A percentile compares a stretch with the other conserved stretches of the same genome.
Conservation (phyloP, 2,329 filamentous ascomycete species). For the Scopulariopsis brevicaulis region DNA sequence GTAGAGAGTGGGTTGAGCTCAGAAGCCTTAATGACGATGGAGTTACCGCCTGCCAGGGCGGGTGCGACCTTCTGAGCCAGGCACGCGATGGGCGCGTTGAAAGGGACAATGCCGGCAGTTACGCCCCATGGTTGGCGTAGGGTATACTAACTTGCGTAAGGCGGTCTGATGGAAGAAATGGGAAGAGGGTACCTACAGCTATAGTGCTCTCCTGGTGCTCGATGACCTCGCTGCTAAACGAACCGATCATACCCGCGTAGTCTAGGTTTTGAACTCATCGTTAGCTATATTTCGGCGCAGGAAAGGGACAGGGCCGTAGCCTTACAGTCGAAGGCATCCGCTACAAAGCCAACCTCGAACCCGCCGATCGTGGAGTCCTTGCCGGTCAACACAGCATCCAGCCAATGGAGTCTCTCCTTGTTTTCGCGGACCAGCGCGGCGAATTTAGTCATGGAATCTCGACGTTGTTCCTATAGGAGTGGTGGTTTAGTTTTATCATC, state of each 20-base stretch:
- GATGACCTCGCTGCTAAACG: not conserved
- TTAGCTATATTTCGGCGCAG: not conserved
- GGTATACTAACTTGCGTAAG: not conserved
- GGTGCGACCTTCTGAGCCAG: slow-evolving; percentile 50
- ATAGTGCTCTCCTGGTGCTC: not conserved
- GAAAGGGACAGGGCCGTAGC: not conserved
- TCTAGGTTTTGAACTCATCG: not conserved
- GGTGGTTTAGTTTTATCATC: not conserved
- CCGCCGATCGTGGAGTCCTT: not conserved
- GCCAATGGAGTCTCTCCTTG: not conserved
- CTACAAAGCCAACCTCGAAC: not conserved
- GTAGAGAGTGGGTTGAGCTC: slow-evolving; percentile 52
- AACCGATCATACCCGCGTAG: not conserved
- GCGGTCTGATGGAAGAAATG: not conserved
- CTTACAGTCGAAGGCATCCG: not conserved
- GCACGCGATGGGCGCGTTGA: slow-evolving; percentile 47
- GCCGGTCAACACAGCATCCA: not conserved
- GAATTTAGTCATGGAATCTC: not conserved
- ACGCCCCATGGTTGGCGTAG: not conserved
- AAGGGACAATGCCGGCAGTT: slow-evolving; percentile 32
- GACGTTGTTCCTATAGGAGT: not conserved
- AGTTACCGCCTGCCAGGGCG: slow-evolving; percentile 47
- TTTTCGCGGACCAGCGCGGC: not conserved
- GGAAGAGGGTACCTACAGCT: not conserved
- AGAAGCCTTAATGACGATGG: slow-evolving; percentile 48